phyloP scores from a whole-genome alignment of 1,284 basidiomycete species.

The Ceraceosorus guamensis region DNA sequence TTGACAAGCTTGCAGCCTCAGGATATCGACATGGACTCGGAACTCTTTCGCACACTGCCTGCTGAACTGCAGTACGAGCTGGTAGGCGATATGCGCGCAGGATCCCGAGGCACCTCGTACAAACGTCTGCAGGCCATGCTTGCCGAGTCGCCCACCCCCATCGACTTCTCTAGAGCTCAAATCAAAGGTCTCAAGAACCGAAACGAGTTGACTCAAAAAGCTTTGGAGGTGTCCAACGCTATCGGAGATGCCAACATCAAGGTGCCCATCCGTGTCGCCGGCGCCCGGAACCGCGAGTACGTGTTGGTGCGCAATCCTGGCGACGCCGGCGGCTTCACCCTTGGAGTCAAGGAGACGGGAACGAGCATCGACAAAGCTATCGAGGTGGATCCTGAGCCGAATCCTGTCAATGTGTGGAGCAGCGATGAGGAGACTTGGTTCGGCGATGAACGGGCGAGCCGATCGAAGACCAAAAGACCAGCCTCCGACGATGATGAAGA shows the following conservation, averaged over 20 bases:
- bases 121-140: slow-evolving; percentile 87
- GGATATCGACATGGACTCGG: slow-evolving; percentile 42
- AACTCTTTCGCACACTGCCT: slow-evolving; percentile 73
- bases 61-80: slow-evolving; percentile 98
- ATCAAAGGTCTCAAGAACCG: slow-evolving; percentile 68
- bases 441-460: slow-evolving; percentile 11
- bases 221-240: slow-evolving; percentile 84
- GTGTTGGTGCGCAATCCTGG: slow-evolving; percentile 78
- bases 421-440: slow-evolving; percentile 17
- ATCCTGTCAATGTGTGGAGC: slow-evolving; percentile 11
- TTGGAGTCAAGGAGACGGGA: slow-evolving; percentile 77
- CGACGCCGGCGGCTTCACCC: slow-evolving; percentile 80
- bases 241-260: slow-evolving; percentile 78
- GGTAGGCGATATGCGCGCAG: slow-evolving; percentile 84
- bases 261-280: slow-evolving; percentile 85
- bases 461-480: slow-evolving; percentile 6
- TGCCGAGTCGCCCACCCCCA: slow-evolving; percentile 66
- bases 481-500: slow-evolving; percentile 8
- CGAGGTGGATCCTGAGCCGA: slow-evolving; percentile 54
- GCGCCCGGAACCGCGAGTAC: slow-evolving; percentile 88
- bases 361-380: slow-evolving; percentile 71
- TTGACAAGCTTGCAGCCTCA: slow-evolving; percentile 41
- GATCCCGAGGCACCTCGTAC: slow-evolving; percentile 88
- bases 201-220: slow-evolving; percentile 85
- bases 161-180: slow-evolving; percentile 93